Conservation (phyloP, 1,284 basidiomycete genomes). For the Ustanciosporium gigantosporum region DNA sequence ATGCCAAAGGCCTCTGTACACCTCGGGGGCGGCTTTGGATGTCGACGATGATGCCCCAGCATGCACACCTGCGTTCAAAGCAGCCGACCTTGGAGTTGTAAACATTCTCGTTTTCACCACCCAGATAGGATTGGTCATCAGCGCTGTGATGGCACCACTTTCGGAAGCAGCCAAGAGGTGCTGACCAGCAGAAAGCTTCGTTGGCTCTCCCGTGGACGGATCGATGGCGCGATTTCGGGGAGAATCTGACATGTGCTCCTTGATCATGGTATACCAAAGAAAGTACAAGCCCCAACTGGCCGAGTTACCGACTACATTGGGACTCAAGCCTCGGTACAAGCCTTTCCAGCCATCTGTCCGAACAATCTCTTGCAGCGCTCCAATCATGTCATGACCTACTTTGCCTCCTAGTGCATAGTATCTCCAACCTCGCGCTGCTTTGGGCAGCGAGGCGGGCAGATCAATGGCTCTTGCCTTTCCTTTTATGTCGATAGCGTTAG, state of each 20-base stretch:
- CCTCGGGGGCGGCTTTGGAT: conserved; percentile 14
- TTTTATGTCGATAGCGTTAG: conserved; percentile 5
- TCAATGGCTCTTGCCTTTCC: conserved; percentile 21
- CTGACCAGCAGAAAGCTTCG: conserved; percentile 71
- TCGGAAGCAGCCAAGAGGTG: conserved; percentile 89
- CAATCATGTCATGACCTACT: conserved; percentile 73
- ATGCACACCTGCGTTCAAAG: conserved; percentile 2
- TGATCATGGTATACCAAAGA: conserved; percentile 96
- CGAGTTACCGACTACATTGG: conserved; percentile 95
- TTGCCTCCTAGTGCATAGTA: conserved; percentile 47
- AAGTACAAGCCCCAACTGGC: conserved; percentile 97
- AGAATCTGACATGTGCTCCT: conserved; percentile 64
- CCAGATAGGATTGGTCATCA: conserved; percentile 98
- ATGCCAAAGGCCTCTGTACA: conserved; percentile 48
- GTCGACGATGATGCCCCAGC: background rate
- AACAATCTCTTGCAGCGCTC: conserved; percentile 75
- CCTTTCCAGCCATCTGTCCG: conserved; percentile 78
- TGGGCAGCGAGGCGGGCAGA: background rate
- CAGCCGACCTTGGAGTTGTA: conserved; percentile 68
- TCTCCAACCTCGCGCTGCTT: conserved; percentile 8
- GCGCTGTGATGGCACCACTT: conserved; percentile 87
- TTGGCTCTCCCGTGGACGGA: conserved; percentile 8
- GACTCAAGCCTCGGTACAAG: conserved; percentile 84
- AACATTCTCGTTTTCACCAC: conserved; percentile 98
- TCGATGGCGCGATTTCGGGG: conserved; percentile 5